Evolutionary conservation across 495 filamentous ascomycete species (phyloP), one percentile per base, ranked within the genome.

Genomic region (Tricharina praecox): DNA sequence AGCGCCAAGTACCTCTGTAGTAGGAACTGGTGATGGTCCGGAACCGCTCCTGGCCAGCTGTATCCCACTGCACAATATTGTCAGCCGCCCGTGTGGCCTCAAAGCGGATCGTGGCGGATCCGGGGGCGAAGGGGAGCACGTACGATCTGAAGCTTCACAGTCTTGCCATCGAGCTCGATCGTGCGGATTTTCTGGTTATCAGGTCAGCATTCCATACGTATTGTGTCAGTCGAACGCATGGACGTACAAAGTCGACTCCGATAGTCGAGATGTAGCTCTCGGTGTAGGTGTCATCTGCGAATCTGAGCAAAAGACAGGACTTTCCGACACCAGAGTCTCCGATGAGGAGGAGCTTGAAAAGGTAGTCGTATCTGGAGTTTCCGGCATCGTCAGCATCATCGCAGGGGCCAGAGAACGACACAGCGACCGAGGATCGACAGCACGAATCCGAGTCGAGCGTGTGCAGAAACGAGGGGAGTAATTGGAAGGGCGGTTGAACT

Each of bases 101-200:
- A 39, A 39, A 16, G 19, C 36, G 8, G 21, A 16, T 19, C 18
- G 41, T 26, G 15, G 24, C 13, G 41, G 23, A 18, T n/a, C 15
- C 44, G 24, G 47, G 9, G 47, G 38, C n/a, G n/a, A n/a, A 48
- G 8, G 47, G 39, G 44, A 13, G 18, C 24, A 54, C 83, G 64
- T 81, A 97, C 90, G 65, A 97, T 97, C 68, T 97, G 90, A 53
- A 97, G 74, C 74, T 97, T 97, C 66, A 97, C 90, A 2, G 90
- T 97, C 78, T 97, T 97, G 66, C 85, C 86, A 71, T 96, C 90
- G 53, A 95, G 78, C 65, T 97, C 90, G 67, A 96, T 95, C 21
- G 90, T 97, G 62, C 90, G 82, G 74, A 97, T 97, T 93, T 97
- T 97, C 88, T 96, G n/a, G 60, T n/a, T n/a, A n/a, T n/a, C n/a